These are phyloP conservation scores for Globisporangium cederbergense DNA, from an alignment of 352 stramenopile genomes.

Conservation along the genomic window DNA sequence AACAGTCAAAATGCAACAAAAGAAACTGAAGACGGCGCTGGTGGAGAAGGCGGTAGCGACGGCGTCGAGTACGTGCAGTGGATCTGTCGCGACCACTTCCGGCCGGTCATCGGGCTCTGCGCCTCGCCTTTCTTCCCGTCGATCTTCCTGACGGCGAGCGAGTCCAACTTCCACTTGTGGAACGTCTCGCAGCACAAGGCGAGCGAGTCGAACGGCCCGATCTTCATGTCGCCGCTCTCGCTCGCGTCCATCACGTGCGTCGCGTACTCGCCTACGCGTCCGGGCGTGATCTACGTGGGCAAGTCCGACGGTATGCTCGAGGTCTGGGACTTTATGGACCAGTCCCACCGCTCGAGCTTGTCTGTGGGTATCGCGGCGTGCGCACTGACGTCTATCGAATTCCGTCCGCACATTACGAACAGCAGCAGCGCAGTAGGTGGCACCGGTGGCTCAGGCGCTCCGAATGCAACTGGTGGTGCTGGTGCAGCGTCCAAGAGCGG, in stretches of 20 bases:
- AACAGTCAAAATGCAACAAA: conserved; percentile 16
- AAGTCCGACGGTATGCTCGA: conserved; percentile 89
- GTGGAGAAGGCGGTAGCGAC: conserved; percentile 35
- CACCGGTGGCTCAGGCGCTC: conserved; percentile 1
- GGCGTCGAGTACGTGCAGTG: conserved; percentile 91
- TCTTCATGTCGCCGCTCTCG: conserved; percentile 87
- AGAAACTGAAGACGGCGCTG: conserved; percentile 1
- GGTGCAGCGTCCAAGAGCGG: conserved; percentile 7
- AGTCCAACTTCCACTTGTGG: conserved; percentile 92
- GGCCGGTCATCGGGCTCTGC: conserved; percentile 70
- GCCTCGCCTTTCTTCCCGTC: conserved; percentile 90
- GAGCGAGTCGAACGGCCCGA: conserved; percentile 50
- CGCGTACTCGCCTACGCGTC: conserved; percentile 86
- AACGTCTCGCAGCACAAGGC: conserved; percentile 61
- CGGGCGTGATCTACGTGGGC: conserved; percentile 85
- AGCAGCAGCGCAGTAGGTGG: conserved; percentile 6
- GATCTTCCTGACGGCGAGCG: conserved; percentile 85
- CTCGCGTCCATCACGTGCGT: conserved; percentile 76
- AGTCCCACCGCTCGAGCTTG: conserved; percentile 83
- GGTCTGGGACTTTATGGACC: conserved; percentile 93
- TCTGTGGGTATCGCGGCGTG: conserved; percentile 82
- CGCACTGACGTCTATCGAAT: conserved; percentile 85
- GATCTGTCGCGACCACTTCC: conserved; percentile 86
- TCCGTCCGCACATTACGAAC: conserved; percentile 39
- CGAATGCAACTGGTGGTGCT: conserved; percentile 8